Percentiles rank a stretch among this genome's conserved stretches.
Conservation (phyloP, 257 asterid genomes). For the Rauvolfia tetraphylla region DNA sequence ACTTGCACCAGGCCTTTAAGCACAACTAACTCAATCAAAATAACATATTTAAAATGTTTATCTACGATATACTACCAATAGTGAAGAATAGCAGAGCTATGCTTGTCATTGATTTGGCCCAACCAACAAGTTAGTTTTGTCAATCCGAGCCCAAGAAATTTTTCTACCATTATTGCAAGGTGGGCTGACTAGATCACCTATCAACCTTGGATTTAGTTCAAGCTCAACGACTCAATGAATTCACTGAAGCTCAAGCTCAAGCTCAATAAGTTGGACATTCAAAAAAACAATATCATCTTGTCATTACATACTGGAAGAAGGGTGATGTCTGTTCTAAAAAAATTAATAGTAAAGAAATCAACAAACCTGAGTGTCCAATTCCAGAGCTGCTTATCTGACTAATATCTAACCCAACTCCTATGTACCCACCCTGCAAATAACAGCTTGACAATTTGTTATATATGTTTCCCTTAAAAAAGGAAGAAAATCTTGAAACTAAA, state of each 20-base stretch:
- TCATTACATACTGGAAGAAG: neutral
- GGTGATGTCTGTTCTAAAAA: neutral
- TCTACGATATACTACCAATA: neutral
- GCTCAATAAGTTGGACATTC: neutral
- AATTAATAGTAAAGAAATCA: neutral
- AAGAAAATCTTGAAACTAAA: neutral
- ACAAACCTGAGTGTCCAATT: constrained; percentile 63
- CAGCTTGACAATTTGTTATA: constrained; percentile 15
- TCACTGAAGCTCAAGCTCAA: neutral
- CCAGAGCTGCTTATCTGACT: constrained; percentile 60
- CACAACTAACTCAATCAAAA: neutral
- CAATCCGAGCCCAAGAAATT: neutral
- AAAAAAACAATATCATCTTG: neutral
- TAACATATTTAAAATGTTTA: neutral
- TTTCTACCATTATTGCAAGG: neutral
- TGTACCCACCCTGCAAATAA: constrained; percentile 50
- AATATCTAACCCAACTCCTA: constrained; percentile 54
- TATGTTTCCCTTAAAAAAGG: constrained; percentile 12
- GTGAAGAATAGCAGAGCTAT: neutral
- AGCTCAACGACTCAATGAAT: neutral
- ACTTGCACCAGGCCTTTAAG: neutral
- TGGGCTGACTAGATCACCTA: too few species aligned
- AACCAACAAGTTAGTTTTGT: neutral
- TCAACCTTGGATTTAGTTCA: neutral
- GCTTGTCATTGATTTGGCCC: neutral